phyloP scores from a whole-genome alignment of 352 stramenopile species.

The Aphanomyces astaci region DNA sequence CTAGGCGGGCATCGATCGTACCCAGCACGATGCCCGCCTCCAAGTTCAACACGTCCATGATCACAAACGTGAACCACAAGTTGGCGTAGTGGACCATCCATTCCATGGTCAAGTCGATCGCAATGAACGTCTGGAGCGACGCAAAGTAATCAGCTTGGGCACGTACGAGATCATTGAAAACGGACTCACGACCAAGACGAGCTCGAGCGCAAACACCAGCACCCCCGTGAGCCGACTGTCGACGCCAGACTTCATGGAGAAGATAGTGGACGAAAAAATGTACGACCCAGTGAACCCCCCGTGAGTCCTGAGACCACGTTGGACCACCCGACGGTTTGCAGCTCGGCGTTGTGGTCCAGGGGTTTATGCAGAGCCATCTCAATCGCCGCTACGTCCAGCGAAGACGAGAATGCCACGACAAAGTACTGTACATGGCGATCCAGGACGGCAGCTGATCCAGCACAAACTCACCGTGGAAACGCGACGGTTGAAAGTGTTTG shows the following conservation, averaged over 20 bases:
- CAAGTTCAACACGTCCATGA: conserved; percentile 92
- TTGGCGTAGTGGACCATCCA: conserved; percentile 93
- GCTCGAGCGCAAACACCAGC: conserved; percentile 69
- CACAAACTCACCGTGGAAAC: conserved; percentile 48
- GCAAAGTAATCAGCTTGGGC: conserved; percentile 97
- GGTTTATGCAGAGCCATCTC: conserved; percentile 92
- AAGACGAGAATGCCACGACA: conserved; percentile 97
- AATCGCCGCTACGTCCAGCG: conserved; percentile 95
- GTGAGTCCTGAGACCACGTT: conserved; percentile 94
- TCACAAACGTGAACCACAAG: conserved; percentile 89
- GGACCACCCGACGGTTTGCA: conserved; percentile 92
- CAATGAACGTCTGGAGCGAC: conserved; percentile 94
- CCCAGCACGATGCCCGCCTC: conserved; percentile 92
- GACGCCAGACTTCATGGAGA: conserved; percentile 72
- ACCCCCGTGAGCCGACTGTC: conserved; percentile 62
- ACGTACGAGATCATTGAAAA: conserved; percentile 94
- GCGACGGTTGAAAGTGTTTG: conserved; percentile 47
- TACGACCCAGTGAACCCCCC: conserved; percentile 98
- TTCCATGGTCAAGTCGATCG: conserved; percentile 94
- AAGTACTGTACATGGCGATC: conserved; percentile 97
- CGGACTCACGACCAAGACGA: conserved; percentile 76
- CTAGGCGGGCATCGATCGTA: conserved; percentile 73
- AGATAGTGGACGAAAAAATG: conserved; percentile 98
- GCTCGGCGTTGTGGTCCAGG: conserved; percentile 94
- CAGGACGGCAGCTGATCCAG: conserved; percentile 81